Conservation (phyloP, 441 rosid genomes). For the Pelargonium citronellum region DNA sequence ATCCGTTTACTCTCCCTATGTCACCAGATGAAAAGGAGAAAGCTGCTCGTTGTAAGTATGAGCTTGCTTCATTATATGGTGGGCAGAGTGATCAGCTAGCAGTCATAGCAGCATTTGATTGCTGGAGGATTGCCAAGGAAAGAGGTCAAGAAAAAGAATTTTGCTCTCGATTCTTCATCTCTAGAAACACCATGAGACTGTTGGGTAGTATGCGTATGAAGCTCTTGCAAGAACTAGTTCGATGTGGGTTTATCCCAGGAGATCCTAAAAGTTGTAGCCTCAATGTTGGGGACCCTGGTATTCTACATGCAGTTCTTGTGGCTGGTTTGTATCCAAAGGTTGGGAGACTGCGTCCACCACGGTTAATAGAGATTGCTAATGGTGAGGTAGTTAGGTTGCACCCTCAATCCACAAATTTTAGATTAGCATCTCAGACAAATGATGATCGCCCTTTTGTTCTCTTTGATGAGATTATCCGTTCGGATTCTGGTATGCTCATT, state of each 20-base stretch:
- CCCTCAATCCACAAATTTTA: slow-evolving; percentile 56
- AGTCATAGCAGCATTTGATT: slow-evolving; percentile 77
- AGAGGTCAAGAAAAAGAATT: slow-evolving; percentile 49
- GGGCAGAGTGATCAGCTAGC: slow-evolving; percentile 92
- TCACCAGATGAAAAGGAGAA: slow-evolving; percentile 58
- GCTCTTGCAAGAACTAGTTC: slow-evolving; percentile 62
- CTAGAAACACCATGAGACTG: slow-evolving; percentile 70
- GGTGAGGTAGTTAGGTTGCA: slow-evolving; percentile 76
- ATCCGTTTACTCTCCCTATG: slow-evolving; percentile 84
- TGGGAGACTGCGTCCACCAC: slow-evolving; percentile 59
- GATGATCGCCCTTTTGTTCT: slow-evolving; percentile 50
- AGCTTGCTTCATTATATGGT: slow-evolving; percentile 76
- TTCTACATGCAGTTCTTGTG: slow-evolving; percentile 72
- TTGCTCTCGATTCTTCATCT: slow-evolving; percentile 74
- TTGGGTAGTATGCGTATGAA: slow-evolving; percentile 76
- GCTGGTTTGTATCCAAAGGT: slow-evolving; percentile 89
- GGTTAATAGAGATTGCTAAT: slow-evolving; percentile 55
- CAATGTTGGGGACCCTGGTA: slow-evolving; percentile 68
- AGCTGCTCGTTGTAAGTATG: slow-evolving; percentile 64
- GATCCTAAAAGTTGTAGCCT: slow-evolving; percentile 52
- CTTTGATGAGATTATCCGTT: slow-evolving; percentile 84
- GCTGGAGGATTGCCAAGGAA: slow-evolving; percentile 74
- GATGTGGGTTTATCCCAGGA: slow-evolving; percentile 56
- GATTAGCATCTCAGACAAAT: slow-evolving; percentile 34
- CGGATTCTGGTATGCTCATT: slow-evolving; percentile 68